A percentile compares a stretch with the other conserved stretches of the same genome.
phyloP scores from a whole-genome alignment of 2,329 filamentous ascomycete genomes.

The Ciborinia camelliae region DNA sequence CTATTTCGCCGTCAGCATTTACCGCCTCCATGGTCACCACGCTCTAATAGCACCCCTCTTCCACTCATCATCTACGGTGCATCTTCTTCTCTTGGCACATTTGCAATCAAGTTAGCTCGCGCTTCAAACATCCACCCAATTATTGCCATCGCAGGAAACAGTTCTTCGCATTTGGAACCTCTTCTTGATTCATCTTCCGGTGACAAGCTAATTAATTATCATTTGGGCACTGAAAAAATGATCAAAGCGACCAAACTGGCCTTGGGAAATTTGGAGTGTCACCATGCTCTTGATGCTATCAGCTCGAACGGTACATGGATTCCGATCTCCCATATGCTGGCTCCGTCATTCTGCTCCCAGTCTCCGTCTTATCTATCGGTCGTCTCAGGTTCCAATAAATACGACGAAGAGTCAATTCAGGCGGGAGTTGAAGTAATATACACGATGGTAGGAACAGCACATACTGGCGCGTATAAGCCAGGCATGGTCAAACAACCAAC shows the following conservation, averaged over 20 bases:
- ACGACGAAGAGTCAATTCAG: slow-evolving; percentile 1
- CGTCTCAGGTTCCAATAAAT: background rate
- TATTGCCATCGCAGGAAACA: slow-evolving; percentile 53
- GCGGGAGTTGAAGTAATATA: background rate
- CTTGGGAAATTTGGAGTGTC: slow-evolving; percentile 15
- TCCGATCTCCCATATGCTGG: background rate
- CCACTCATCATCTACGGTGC: slow-evolving; percentile 49
- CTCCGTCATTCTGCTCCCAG: background rate
- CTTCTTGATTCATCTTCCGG: slow-evolving; percentile 38
- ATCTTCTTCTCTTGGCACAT: slow-evolving; percentile 53
- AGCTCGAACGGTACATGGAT: slow-evolving; percentile 21
- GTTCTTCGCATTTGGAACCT: slow-evolving; percentile 44
- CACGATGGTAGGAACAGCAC: slow-evolving; percentile 10
- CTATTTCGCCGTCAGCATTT: slow-evolving; percentile 39
- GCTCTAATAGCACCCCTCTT: slow-evolving; percentile 30
- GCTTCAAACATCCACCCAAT: slow-evolving; percentile 53
- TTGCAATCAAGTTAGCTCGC: slow-evolving; percentile 41
- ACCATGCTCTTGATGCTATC: slow-evolving; percentile 29
- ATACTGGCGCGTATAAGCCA: background rate
- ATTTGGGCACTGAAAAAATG: slow-evolving; percentile 45
- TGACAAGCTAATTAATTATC: slow-evolving; percentile 55
- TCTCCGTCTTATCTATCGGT: background rate
- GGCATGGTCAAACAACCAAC: slow-evolving; percentile 2
- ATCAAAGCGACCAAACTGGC: slow-evolving; percentile 24
- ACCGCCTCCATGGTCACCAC: slow-evolving; percentile 39